Conservation (phyloP, 2,329 filamentous ascomycete species). For the Stemphylium vesicarium region DNA sequence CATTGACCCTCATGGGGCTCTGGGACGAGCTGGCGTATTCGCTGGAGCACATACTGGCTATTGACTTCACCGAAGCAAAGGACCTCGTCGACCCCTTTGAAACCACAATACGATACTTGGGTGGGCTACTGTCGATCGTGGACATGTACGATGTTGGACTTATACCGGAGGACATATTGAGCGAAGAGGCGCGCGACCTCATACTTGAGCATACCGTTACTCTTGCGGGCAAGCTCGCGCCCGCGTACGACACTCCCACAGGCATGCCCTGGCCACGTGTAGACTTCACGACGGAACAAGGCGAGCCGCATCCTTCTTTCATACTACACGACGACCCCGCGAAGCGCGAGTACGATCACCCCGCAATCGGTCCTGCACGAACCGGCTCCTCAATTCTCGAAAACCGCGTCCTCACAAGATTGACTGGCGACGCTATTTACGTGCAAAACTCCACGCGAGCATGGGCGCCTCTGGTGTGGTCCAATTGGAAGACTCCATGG, state of each 20-base stretch:
- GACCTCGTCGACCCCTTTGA: slow-evolving; percentile 52
- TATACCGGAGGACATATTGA: slow-evolving; percentile 44
- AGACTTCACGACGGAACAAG: slow-evolving; percentile 48
- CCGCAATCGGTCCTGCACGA: slow-evolving; percentile 50
- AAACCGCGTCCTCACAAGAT: slow-evolving; percentile 49
- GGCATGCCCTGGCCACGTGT: slow-evolving; percentile 56
- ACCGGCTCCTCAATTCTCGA: slow-evolving; percentile 55
- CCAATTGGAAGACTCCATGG: slow-evolving; percentile 48
- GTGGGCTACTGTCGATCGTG: slow-evolving; percentile 48
- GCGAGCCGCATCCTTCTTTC: slow-evolving; percentile 39
- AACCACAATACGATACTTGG: slow-evolving; percentile 52
- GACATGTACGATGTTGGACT: slow-evolving; percentile 52
- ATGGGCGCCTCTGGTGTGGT: slow-evolving; percentile 56
- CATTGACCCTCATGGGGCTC: slow-evolving; percentile 51
- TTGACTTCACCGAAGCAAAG: slow-evolving; percentile 46
- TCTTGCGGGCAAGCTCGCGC: slow-evolving; percentile 47
- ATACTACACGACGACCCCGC: slow-evolving; percentile 37
- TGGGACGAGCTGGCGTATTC: slow-evolving; percentile 51
- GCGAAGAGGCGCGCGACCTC: slow-evolving; percentile 36
- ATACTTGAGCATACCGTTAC: slow-evolving; percentile 48
- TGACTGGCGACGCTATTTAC: slow-evolving; percentile 52
- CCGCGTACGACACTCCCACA: slow-evolving; percentile 50
- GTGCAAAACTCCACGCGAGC: slow-evolving; percentile 51
- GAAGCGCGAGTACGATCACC: slow-evolving; percentile 43
- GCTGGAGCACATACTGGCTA: slow-evolving; percentile 48